A percentile compares a stretch with the other conserved stretches of the same genome.
Evolutionary conservation across 2,329 filamentous ascomycete genomes (phyloP).

Genomic region (Sporothrix protearum): DNA sequence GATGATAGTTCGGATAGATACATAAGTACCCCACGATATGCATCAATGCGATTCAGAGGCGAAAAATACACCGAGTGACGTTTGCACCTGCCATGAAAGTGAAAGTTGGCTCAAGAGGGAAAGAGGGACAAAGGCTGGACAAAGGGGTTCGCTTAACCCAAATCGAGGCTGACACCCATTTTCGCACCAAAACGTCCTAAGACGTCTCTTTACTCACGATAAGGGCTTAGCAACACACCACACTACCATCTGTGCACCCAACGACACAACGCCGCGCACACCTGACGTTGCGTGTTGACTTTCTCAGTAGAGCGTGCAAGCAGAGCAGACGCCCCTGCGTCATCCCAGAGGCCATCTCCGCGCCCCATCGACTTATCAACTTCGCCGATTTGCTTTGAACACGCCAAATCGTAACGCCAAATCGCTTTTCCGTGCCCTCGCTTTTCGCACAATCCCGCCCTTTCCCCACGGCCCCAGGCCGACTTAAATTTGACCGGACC

Average conservation of each 20-base stretch:
- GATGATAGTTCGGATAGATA: slow-evolving; percentile 20
- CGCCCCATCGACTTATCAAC: neutral
- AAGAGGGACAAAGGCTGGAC: neutral
- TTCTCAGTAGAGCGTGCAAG: neutral
- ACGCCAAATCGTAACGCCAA: too few species aligned
- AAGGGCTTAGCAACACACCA: slow-evolving; percentile 1
- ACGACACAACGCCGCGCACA: neutral
- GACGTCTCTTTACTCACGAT: neutral
- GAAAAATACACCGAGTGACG: slow-evolving; percentile 14
- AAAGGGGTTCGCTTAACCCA: neutral
- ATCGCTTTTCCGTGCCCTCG: neutral
- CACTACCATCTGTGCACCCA: neutral
- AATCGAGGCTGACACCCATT: neutral
- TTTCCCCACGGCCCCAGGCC: neutral
- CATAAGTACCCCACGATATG: slow-evolving; percentile 19
- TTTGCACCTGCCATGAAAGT: slow-evolving; percentile 3
- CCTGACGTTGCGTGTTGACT: neutral
- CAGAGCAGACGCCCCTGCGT: neutral
- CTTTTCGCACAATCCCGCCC: neutral
- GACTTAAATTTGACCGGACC: neutral
- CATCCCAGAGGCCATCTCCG: neutral
- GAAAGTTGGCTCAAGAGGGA: neutral
- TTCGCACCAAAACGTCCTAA: neutral
- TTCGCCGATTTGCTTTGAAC: neutral
- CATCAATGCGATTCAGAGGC: slow-evolving; percentile 14